phyloP scores from a whole-genome alignment of 129 eudicot genomes.

The Kitagawia praeruptora region DNA sequence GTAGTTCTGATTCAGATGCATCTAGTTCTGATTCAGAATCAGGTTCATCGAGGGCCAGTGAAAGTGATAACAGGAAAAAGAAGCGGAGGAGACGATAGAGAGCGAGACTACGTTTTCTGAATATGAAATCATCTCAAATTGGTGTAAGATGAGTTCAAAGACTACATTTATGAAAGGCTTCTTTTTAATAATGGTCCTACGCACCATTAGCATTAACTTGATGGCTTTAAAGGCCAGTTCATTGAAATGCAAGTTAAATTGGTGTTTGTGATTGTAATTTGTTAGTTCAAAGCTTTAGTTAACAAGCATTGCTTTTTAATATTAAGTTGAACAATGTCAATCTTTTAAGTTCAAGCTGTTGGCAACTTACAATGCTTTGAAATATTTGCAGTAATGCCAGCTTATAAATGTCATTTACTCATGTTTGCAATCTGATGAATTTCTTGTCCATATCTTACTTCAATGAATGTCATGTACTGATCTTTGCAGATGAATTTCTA shows the following conservation, averaged over 20 bases:
- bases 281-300: too few relatives aligned
- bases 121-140: too few relatives aligned
- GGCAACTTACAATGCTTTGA: neutral
- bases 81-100: slow-evolving; percentile 35
- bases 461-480: too few relatives aligned
- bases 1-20: slow-evolving; percentile 23
- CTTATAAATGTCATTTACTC: neutral
- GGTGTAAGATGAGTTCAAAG: too few relatives aligned
- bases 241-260: neutral
- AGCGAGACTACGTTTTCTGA: neutral
- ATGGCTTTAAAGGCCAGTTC: neutral
- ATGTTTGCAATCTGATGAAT: too few relatives aligned
- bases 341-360: neutral
- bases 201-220: slow-evolving; percentile 17
- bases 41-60: slow-evolving; percentile 53
- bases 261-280: neutral
- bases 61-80: slow-evolving; percentile 36
- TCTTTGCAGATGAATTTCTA: too few relatives aligned
- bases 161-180: too few relatives aligned
- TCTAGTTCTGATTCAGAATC: slow-evolving; percentile 41
- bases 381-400: neutral
- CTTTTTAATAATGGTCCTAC: too few relatives aligned
- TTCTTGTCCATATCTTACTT: too few relatives aligned
- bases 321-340: neutral
- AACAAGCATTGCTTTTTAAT: neutral